Percentiles rank a stretch among this genome's conserved stretches.
These are phyloP conservation scores for Xylaria polymorpha DNA, from an alignment of 2,329 filamentous ascomycete genomes.

Conservation along the genomic window DNA sequence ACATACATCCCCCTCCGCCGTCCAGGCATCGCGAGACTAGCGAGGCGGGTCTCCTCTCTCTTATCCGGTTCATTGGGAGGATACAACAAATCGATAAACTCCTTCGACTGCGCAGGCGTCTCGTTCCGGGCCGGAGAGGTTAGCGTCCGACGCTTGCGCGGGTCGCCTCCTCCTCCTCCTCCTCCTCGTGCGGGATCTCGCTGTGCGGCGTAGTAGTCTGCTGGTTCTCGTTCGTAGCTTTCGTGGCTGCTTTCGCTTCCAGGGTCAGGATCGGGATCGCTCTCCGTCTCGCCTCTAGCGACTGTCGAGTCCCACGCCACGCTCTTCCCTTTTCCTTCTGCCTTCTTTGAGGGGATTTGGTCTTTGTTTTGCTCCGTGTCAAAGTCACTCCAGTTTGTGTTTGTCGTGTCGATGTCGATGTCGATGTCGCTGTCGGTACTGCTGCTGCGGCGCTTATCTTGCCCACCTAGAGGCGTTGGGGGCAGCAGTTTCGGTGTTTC, in stretches of 20 bases:
- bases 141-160: neutral
- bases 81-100: constrained; percentile 43
- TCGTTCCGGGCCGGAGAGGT: constrained; percentile 17
- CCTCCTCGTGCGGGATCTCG: no score
- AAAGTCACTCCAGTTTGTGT: neutral
- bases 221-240: neutral
- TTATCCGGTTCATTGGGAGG: neutral
- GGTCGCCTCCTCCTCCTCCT: neutral
- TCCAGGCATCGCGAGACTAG: constrained; percentile 34
- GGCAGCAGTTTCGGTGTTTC: constrained; percentile 57
- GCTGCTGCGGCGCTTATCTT: neutral
- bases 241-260: constrained; percentile 12
- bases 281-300: constrained; percentile 21
- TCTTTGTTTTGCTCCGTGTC: neutral
- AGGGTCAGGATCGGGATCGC: neutral
- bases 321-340: constrained; percentile 30
- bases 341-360: neutral
- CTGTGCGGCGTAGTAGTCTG: neutral
- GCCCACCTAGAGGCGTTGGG: constrained; percentile 41
- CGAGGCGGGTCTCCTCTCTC: constrained; percentile 29
- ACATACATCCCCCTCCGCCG: neutral
- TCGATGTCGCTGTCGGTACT: neutral
- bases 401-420: neutral
- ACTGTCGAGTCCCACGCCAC: constrained; percentile 33
- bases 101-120: constrained; percentile 44